Percentiles rank a stretch among this genome's conserved stretches.
phyloP scores from a whole-genome alignment of 2,329 filamentous ascomycete species.

The Trichoderma koningiopsis region DNA sequence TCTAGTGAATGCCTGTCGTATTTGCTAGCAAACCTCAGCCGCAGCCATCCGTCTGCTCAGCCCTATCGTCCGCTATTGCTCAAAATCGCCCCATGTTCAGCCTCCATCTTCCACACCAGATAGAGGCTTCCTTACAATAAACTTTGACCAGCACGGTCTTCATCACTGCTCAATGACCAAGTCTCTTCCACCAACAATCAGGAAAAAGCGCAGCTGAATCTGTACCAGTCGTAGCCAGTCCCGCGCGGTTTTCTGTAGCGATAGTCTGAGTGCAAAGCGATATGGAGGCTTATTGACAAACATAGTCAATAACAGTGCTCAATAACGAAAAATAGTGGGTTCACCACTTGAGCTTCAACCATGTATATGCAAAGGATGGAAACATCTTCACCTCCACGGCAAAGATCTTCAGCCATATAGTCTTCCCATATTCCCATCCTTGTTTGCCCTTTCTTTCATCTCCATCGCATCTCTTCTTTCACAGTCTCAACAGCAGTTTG shows the following conservation, averaged over 20 bases:
- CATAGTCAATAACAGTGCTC: conserved; percentile 17
- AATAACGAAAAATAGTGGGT: conserved; percentile 13
- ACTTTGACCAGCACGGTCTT: background rate
- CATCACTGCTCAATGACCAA: background rate
- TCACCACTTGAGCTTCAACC: background rate
- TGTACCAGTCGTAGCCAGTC: background rate
- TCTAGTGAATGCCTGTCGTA: background rate
- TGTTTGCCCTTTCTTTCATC: background rate
- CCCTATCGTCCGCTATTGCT: background rate
- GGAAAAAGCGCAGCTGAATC: background rate
- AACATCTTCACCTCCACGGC: background rate
- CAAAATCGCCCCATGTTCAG: background rate
- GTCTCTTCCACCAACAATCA: background rate
- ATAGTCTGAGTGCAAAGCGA: background rate
- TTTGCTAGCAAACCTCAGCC: background rate
- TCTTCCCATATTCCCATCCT: conserved; percentile 4
- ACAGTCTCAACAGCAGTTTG: background rate
- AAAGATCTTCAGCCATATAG: background rate
- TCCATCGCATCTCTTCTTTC: background rate
- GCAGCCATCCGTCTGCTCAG: background rate
- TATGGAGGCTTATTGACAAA: conserved; percentile 17
- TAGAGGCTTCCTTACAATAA: background rate
- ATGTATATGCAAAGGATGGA: background rate
- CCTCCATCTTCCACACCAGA: background rate
- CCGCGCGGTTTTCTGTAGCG: background rate